Percentiles rank a stretch among this genome's conserved stretches.
Conservation (phyloP, 225 moss, liverwort and hornwort genomes). For the Anthoceros angustus region DNA sequence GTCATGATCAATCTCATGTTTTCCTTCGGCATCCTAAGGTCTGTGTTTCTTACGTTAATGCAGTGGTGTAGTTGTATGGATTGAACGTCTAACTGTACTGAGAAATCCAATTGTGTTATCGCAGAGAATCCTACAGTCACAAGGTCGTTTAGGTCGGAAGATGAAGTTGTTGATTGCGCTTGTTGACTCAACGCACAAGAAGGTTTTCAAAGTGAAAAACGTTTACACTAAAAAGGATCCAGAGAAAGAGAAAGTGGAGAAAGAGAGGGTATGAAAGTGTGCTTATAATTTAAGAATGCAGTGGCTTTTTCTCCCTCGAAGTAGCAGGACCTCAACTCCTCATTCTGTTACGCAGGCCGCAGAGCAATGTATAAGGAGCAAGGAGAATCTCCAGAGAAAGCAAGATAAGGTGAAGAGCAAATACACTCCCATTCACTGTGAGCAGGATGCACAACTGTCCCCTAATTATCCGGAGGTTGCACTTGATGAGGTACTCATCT, state of each 20-base stretch:
- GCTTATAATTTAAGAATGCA: no score
- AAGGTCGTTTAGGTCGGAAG: constrained; percentile 76
- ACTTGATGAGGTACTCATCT: constrained; percentile 98
- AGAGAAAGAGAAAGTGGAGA: constrained; percentile 90
- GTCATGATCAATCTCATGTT: no score
- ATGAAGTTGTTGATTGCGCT: constrained; percentile 96
- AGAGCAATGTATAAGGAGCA: constrained; percentile 65
- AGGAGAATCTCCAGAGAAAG: constrained; percentile 58
- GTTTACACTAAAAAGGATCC: constrained; percentile 77
- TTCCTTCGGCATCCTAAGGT: no score
- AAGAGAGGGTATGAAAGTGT: constrained; percentile 85
- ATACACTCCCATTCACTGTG: no score
- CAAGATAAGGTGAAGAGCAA: no score
- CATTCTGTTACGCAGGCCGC: no score
- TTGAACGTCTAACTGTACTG: constrained; percentile 6
- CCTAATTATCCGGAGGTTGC: no score
- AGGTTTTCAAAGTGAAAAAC: constrained; percentile 85
- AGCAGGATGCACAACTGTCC: no score
- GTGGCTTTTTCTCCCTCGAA: no score
- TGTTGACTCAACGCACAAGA: constrained; percentile 94
- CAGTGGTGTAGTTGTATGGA: not conserved
- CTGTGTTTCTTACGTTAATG: no score
- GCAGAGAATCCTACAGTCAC: constrained; percentile 83
- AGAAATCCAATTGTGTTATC: constrained; percentile 7
- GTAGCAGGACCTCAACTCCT: no score